These are phyloP conservation scores for Carex myosuroides DNA, from an alignment of 176 grass and related monocot genomes.

Conservation along the genomic window DNA sequence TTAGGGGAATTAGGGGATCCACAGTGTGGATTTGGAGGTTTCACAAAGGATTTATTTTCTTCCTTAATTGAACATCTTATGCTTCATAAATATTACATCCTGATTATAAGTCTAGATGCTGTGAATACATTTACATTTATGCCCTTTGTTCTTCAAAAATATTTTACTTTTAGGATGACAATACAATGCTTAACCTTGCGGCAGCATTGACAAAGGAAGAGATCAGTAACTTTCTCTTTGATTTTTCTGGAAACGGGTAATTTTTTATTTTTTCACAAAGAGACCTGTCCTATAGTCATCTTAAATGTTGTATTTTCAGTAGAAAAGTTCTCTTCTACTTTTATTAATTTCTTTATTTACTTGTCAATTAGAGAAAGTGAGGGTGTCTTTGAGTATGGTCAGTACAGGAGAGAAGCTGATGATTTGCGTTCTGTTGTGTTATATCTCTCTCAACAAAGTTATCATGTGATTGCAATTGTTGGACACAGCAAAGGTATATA, in stretches of 20 bases:
- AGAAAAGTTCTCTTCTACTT: background rate
- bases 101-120: background rate
- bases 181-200: constrained; percentile 48
- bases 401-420: constrained; percentile 59
- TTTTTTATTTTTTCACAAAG: background rate
- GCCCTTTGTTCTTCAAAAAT: background rate
- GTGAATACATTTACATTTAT: background rate
- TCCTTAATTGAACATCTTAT: background rate
- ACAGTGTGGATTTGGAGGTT: background rate
- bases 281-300: background rate
- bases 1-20: background rate
- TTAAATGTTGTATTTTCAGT: background rate
- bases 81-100: background rate
- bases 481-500: constrained; percentile 75
- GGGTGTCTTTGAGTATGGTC: constrained; percentile 61
- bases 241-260: constrained; percentile 98
- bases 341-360: background rate
- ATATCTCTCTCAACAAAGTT: constrained; percentile 42
- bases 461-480: constrained; percentile 47
- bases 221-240: constrained; percentile 57
- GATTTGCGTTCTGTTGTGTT: constrained; percentile 48
- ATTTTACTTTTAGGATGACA: constrained; percentile 41
- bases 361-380: constrained; percentile 54
- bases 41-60: background rate
- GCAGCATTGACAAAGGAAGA: constrained; percentile 41